A percentile compares a stretch with the other conserved stretches of the same genome.
These are phyloP conservation scores for Penicillium lagena DNA, from an alignment of 495 filamentous ascomycete species.

Conservation along the genomic window DNA sequence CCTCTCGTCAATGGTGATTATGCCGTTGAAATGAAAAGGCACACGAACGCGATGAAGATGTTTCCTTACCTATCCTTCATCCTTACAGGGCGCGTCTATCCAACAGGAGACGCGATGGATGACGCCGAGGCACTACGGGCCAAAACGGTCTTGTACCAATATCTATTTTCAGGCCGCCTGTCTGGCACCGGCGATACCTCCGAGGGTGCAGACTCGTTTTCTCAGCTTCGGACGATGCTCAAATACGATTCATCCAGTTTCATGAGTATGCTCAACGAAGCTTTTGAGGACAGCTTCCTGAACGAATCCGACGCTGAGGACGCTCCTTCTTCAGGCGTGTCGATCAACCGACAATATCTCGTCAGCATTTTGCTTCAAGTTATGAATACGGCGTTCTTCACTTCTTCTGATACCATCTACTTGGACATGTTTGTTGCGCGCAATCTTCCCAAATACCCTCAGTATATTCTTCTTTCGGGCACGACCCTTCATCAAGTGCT, in stretches of 20 bases:
- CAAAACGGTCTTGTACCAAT: slow-evolving; percentile 84
- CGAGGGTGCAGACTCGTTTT: slow-evolving; percentile 66
- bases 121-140: slow-evolving; percentile 64
- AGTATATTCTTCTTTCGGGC: slow-evolving; percentile 87
- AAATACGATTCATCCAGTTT: slow-evolving; percentile 87
- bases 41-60: slow-evolving; percentile 74
- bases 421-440: slow-evolving; percentile 97
- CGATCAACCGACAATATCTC: slow-evolving; percentile 84
- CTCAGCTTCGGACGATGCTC: slow-evolving; percentile 76
- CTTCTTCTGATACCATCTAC: slow-evolving; percentile 79
- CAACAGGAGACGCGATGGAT: slow-evolving; percentile 67
- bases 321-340: slow-evolving; percentile 40
- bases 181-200: slow-evolving; percentile 46
- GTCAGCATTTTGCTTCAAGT: slow-evolving; percentile 84
- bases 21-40: slow-evolving; percentile 23
- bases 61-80: slow-evolving; percentile 92
- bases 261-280: slow-evolving; percentile 92
- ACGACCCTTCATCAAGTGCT: slow-evolving; percentile 77
- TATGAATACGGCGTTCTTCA: slow-evolving; percentile 69
- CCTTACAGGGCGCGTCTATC: slow-evolving; percentile 87
- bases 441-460: slow-evolving; percentile 92
- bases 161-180: slow-evolving; percentile 77
- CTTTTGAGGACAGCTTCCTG: slow-evolving; percentile 90
- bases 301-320: slow-evolving; percentile 54
- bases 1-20: slow-evolving; percentile 29